These are phyloP conservation scores for Fusarium mexicanum DNA, from an alignment of 2,329 filamentous ascomycete genomes.

Conservation along the genomic window DNA sequence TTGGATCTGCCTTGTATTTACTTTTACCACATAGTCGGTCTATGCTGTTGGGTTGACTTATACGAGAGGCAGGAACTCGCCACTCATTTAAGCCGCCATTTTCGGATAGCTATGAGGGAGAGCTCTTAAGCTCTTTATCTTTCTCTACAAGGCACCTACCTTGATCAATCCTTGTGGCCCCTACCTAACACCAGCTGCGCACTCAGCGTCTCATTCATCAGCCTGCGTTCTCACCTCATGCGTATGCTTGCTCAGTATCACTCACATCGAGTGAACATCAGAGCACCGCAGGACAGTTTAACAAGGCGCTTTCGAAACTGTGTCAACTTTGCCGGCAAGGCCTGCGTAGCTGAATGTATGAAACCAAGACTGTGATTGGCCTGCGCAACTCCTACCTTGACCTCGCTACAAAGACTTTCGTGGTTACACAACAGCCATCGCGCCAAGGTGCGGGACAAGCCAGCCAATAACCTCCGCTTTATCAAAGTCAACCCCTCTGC, in stretches of 20 bases:
- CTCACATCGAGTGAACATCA: conserved; percentile 12
- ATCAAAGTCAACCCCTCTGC: conserved; percentile 20
- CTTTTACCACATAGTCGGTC: background rate
- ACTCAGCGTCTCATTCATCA: background rate
- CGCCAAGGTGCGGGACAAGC: conserved; percentile 16
- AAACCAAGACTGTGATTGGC: conserved; percentile 22
- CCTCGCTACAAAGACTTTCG: conserved; percentile 16
- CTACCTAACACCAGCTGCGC: background rate
- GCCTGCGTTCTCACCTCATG: background rate
- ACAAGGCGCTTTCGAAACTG: conserved; percentile 26
- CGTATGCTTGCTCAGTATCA: conserved; percentile 26
- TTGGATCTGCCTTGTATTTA: conserved; percentile 28
- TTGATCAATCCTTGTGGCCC: background rate
- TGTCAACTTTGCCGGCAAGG: conserved; percentile 27
- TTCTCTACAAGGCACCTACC: background rate
- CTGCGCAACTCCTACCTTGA: conserved; percentile 11
- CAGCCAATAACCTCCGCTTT: conserved; percentile 19
- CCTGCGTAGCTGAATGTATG: conserved; percentile 27
- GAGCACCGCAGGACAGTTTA: conserved; percentile 21
- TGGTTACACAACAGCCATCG: conserved; percentile 35
- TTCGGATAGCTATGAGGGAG: background rate
- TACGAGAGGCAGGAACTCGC: background rate
- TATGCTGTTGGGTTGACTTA: background rate
- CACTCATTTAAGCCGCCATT: background rate
- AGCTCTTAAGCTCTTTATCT: background rate